Evolutionary conservation across 2,329 filamentous ascomycete species (phyloP).

Genomic region (Exophiala mesophila): DNA sequence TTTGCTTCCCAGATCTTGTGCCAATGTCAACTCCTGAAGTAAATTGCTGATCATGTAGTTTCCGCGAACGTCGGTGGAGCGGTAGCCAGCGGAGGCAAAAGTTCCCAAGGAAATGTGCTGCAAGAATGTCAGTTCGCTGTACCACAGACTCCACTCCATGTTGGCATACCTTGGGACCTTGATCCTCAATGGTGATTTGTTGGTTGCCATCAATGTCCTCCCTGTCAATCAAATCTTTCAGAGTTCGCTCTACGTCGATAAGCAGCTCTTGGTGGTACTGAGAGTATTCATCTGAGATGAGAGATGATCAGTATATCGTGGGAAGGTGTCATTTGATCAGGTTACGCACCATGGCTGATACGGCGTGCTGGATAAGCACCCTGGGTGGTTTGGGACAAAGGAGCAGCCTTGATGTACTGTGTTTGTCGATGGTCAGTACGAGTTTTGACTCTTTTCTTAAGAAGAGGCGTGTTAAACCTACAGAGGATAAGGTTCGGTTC

Average conservation of each 20-base stretch:
- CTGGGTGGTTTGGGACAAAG: constrained; percentile 8
- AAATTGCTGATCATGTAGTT: constrained; percentile 98
- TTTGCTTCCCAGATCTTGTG: constrained; percentile 83
- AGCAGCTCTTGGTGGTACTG: constrained; percentile 71
- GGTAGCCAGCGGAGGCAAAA: constrained; percentile 77
- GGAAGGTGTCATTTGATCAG: not conserved
- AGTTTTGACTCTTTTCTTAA: too few relatives aligned
- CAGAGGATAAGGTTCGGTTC: constrained; percentile 52
- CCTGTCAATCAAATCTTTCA: constrained; percentile 71
- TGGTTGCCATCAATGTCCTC: constrained; percentile 93
- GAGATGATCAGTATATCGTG: too few relatives aligned
- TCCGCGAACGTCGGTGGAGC: constrained; percentile 83
- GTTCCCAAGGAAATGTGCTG: constrained; percentile 79
- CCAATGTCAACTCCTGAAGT: constrained; percentile 87
- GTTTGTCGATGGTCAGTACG: constrained; percentile 1
- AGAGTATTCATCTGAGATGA: constrained; percentile 70
- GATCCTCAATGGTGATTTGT: constrained; percentile 97
- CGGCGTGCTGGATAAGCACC: constrained; percentile 31
- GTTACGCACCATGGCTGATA: constrained; percentile 39
- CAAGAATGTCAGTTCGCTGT: constrained; percentile 3
- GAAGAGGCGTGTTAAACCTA: too few relatives aligned
- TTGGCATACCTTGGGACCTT: constrained; percentile 71
- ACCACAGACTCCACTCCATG: not conserved
- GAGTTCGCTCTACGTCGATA: constrained; percentile 77
- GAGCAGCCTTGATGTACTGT: constrained; percentile 24